These are phyloP conservation scores for Mycena galericulata DNA, from an alignment of 768 basidiomycete genomes.

Conservation along the genomic window DNA sequence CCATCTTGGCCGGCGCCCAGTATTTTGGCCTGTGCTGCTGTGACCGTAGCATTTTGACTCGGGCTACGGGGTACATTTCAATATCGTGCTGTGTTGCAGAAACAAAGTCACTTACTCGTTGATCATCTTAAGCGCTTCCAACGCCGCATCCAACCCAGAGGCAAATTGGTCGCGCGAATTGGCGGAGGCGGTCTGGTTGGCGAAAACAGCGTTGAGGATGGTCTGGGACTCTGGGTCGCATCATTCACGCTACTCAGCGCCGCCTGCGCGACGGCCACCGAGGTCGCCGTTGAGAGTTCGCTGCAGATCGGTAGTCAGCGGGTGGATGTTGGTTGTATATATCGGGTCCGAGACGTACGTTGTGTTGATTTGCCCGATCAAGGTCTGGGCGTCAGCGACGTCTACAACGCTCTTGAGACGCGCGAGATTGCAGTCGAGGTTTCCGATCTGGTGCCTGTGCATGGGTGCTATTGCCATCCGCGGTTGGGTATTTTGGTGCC, in stretches of 20 bases:
- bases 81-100: no score
- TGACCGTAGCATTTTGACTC: no score
- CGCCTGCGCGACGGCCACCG: conserved; percentile 36
- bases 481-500: neutral
- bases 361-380: conserved; percentile 22
- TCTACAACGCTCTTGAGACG: conserved; percentile 26
- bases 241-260: conserved; percentile 39
- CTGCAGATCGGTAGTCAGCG: conserved; percentile 24
- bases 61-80: no score
- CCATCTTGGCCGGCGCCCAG: no score
- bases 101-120: conserved; percentile 35
- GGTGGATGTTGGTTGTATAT: no score
- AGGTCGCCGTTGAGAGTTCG: conserved; percentile 37
- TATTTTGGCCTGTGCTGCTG: no score
- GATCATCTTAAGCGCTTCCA: conserved; percentile 38
- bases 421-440: conserved; percentile 32
- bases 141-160: conserved; percentile 37
- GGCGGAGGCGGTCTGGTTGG: conserved; percentile 37
- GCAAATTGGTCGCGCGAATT: conserved; percentile 38
- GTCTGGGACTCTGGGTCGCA: conserved; percentile 39
- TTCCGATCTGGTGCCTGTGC: conserved; percentile 27
- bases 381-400: neutral
- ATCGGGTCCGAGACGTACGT: conserved; percentile 8
- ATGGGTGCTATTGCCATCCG: conserved; percentile 6
- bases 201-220: conserved; percentile 40